A percentile compares a stretch with the other conserved stretches of the same genome.
Evolutionary conservation across 768 basidiomycete species (phyloP).

Genomic region (Tricholoma sp.): DNA sequence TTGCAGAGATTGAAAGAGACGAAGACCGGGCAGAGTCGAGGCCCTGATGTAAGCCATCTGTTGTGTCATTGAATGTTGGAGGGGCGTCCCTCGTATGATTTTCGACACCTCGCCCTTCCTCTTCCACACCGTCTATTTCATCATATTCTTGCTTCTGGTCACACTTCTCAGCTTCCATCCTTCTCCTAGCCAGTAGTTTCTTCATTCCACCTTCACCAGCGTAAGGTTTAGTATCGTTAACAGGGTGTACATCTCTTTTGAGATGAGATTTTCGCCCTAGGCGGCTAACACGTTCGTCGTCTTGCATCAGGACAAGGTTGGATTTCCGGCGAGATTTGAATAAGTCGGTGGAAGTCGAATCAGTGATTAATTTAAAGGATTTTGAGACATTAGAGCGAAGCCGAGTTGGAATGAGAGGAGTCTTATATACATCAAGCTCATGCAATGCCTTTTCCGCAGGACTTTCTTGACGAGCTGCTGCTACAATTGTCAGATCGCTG

Average conservation of each 20-base stretch:
- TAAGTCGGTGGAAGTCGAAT: conserved; percentile 45
- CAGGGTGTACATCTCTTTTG: conserved; percentile 34
- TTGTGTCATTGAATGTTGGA: not conserved
- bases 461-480: conserved; percentile 31
- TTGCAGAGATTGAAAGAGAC: conserved; percentile 19
- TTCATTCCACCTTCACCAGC: conserved; percentile 77
- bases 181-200: conserved; percentile 62
- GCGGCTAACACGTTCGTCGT: conserved; percentile 47
- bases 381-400: conserved; percentile 32
- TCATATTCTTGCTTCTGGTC: conserved; percentile 23
- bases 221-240: conserved; percentile 68
- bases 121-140: not conserved
- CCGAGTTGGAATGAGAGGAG: conserved; percentile 66
- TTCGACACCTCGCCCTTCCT: not conserved
- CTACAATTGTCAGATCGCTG: conserved; percentile 3
- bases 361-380: conserved; percentile 9
- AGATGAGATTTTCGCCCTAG: conserved; percentile 35
- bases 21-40: conserved; percentile 9
- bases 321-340: conserved; percentile 49
- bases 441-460: conserved; percentile 65
- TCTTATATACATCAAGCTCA: conserved; percentile 74
- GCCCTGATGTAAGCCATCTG: not conserved
- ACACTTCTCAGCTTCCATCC: conserved; percentile 50
- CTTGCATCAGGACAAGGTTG: conserved; percentile 53
- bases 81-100: not conserved